Base-by-base conservation (phyloP, 495 filamentous ascomycete genomes). In the Hyaloscypha bicolor region DNA sequence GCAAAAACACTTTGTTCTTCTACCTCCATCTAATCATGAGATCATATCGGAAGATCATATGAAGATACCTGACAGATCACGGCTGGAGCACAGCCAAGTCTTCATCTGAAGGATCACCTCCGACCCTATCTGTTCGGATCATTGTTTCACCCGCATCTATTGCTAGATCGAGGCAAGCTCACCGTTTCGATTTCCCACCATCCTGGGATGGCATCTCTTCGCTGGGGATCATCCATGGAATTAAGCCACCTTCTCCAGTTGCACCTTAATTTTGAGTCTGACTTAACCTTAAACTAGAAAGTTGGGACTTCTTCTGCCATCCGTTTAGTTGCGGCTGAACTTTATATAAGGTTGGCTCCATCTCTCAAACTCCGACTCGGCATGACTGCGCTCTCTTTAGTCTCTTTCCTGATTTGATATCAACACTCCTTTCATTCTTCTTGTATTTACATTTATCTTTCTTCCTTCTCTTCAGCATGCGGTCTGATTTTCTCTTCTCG, bases 401-500 rank as follows among this genome's bases (percentile, higher is more conserved):
- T 55, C 56, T 58, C 60, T 60, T n/a, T 39, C 32, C 62, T 63
- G 59, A 66, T 70, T 63, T 64, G 64, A 66, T 63, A 66, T 69
- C 68, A 66, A 63, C 64, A 31, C 55, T 66, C 60, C 30, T 66
- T 66, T 33, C 0, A 22, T 60, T 64, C 12, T 56, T 56, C 37
- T n/a, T 22, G 31, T 55, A 29, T 21, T 60, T 61, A 55, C 21
- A 55, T 69, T 33, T 55, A 25, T 2, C 25, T 25, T 25, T 25
- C 25, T 25, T 25, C 25, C 1, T 25, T 12, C 22, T 63, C 39
- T 48, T 70, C 68, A 70, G 64, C 68, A 70, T 66, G 68, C 35
- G 64, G 58, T 70, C 64, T 66, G 64, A 63, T 29, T 5, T 69
- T 48, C 35, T 60, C 39, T 66, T 60, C 59, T 55, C 51, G 6